A percentile compares a stretch with the other conserved stretches of the same genome.
Conservation (phyloP, 768 basidiomycete species). For the Phylloporus sp. region DNA sequence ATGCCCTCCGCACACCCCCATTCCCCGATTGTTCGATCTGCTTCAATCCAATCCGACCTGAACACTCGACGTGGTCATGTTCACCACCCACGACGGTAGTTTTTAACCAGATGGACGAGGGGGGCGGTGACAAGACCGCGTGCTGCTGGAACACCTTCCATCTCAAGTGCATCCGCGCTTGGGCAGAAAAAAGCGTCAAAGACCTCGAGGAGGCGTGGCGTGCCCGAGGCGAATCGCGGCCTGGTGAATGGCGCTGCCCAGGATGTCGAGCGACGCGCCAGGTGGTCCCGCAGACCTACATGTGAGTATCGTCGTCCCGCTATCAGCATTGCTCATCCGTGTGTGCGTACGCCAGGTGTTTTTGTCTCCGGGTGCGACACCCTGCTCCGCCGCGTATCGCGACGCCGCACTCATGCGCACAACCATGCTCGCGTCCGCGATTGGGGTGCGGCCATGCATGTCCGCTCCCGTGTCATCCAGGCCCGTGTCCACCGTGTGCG, state of each 20-base stretch:
- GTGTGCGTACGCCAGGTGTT: conserved; percentile 55
- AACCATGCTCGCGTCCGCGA: conserved; percentile 59
- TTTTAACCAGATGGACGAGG: neutral
- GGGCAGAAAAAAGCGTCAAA: conserved; percentile 82
- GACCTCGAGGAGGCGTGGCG: conserved; percentile 70
- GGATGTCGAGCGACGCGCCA: conserved; percentile 85
- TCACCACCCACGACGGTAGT: conserved; percentile 40
- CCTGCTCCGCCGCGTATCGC: conserved; percentile 67
- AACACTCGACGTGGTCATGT: conserved; percentile 86
- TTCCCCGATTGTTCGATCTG: conserved; percentile 83
- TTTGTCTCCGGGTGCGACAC: conserved; percentile 71
- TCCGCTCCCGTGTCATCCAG: conserved; percentile 85
- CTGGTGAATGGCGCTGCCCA: conserved; percentile 89
- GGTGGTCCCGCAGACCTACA: conserved; percentile 60
- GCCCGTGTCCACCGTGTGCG: conserved; percentile 92
- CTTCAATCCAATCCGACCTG: conserved; percentile 73
- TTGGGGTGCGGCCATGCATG: conserved; percentile 75
- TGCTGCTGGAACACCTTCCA: conserved; percentile 93
- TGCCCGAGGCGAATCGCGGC: conserved; percentile 60
- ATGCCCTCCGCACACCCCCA: conserved; percentile 62
- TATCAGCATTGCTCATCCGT: neutral
- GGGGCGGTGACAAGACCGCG: conserved; percentile 16
- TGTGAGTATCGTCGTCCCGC: conserved; percentile 33
- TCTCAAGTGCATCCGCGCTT: conserved; percentile 81
- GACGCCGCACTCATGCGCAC: conserved; percentile 75